Percentiles rank a stretch among this genome's conserved stretches.
phyloP scores from a whole-genome alignment of 352 stramenopile genomes.

The Phytophthora sojae region DNA sequence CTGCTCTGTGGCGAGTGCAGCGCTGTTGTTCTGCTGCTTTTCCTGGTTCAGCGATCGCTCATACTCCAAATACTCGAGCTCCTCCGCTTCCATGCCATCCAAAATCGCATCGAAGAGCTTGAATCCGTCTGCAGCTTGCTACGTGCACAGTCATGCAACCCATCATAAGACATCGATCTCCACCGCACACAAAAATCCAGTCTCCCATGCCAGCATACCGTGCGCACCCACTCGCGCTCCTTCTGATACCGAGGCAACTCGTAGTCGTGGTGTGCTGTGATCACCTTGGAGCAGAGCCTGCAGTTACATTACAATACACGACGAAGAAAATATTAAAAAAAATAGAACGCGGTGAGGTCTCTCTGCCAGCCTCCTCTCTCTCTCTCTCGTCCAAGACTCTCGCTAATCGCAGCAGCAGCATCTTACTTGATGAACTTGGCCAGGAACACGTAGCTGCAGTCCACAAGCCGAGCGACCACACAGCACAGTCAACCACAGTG shows the following conservation, averaged over 20 bases:
- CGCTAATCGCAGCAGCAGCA: background rate
- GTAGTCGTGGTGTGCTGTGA: conserved; percentile 71
- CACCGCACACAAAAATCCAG: background rate
- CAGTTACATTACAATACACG: background rate
- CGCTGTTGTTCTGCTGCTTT: conserved; percentile 28
- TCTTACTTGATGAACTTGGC: conserved; percentile 84
- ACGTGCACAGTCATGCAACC: conserved; percentile 7
- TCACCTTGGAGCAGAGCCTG: conserved; percentile 79
- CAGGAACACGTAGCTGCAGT: conserved; percentile 81
- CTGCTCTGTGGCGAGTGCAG: conserved; percentile 13
- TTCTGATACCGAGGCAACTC: conserved; percentile 58
- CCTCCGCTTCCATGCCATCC: conserved; percentile 79
- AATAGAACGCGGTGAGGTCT: conserved; percentile 31
- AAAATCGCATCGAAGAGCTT: conserved; percentile 81
- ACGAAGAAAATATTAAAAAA: conserved; percentile 23
- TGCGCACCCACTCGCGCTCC: conserved; percentile 71
- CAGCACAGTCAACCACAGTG: conserved; percentile 5
- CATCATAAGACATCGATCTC: conserved; percentile 8
- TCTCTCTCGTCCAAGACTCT: background rate
- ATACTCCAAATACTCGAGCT: conserved; percentile 68
- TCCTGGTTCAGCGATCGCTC: conserved; percentile 45
- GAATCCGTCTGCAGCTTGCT: conserved; percentile 74
- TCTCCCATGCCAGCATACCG: conserved; percentile 39
- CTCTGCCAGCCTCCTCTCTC: conserved; percentile 7
- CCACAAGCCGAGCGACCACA: background rate